A percentile compares a stretch with the other conserved stretches of the same genome.
Conservation (phyloP, 495 filamentous ascomycete genomes). For the Coniosporium apollinis region DNA sequence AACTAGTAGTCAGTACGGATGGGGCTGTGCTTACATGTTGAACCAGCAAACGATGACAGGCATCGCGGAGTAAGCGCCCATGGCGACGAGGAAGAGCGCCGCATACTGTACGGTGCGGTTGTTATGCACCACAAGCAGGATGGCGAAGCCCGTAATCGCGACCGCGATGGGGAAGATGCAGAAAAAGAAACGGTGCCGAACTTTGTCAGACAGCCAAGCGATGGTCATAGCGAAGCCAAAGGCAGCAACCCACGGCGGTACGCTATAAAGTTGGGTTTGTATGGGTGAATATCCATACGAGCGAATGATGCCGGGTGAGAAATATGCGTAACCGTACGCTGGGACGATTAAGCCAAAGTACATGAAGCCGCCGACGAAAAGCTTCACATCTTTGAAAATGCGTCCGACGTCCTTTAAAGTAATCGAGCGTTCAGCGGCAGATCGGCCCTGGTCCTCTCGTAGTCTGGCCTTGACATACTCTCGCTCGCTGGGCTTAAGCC, state of each 20-base stretch:
- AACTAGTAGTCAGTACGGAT: neutral
- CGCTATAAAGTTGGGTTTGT: constrained; percentile 32
- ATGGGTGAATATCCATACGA: constrained; percentile 27
- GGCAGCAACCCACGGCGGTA: constrained; percentile 29
- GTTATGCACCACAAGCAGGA: constrained; percentile 25
- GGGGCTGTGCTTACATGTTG: constrained; percentile 39
- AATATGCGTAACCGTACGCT: constrained; percentile 64
- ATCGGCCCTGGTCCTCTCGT: constrained; percentile 53
- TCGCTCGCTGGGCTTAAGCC: constrained; percentile 61
- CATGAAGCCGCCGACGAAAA: constrained; percentile 70
- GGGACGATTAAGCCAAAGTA: constrained; percentile 82
- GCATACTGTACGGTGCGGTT: constrained; percentile 20
- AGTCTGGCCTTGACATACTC: constrained; percentile 58
- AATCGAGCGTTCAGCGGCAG: constrained; percentile 45
- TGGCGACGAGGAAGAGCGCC: constrained; percentile 25
- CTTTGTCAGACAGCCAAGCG: constrained; percentile 19
- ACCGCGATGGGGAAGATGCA: constrained; percentile 26
- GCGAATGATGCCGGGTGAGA: constrained; percentile 40
- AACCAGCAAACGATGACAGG: constrained; percentile 86
- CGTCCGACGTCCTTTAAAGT: constrained; percentile 43
- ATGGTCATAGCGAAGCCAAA: constrained; percentile 25
- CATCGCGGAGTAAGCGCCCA: constrained; percentile 42
- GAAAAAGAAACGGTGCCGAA: constrained; percentile 22
- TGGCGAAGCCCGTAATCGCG: constrained; percentile 23
- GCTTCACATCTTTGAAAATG: constrained; percentile 56